Evolutionary conservation across 176 grass and related monocot genomes (phyloP).

Genomic region (Zea mays): DNA sequence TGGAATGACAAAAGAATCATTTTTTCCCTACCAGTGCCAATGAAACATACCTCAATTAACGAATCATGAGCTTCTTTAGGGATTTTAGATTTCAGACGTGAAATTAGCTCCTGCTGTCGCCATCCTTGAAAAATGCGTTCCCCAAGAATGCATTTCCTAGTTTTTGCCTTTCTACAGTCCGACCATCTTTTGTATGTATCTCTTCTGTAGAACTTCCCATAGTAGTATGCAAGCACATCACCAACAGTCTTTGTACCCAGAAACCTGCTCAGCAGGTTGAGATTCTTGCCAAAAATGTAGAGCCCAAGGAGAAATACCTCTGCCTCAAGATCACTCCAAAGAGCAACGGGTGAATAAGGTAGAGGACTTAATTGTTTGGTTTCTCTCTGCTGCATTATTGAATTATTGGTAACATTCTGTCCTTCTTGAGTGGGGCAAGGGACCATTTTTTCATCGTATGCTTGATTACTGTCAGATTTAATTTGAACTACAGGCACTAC

Average conservation of each 20-base stretch:
- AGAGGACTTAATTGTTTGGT: constrained; percentile 43
- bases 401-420: constrained; percentile 15
- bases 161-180: constrained; percentile 59
- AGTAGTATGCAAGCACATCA: constrained; percentile 69
- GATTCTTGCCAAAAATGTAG: constrained; percentile 89
- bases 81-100: constrained; percentile 59
- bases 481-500: constrained; percentile 15
- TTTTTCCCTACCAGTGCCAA: background rate
- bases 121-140: constrained; percentile 77
- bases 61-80: constrained; percentile 58
- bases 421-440: constrained; percentile 29
- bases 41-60: constrained; percentile 65
- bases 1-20: constrained; percentile 16
- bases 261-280: constrained; percentile 55
- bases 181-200: constrained; percentile 50
- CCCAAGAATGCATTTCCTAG: constrained; percentile 77
- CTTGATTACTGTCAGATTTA: constrained; percentile 31
- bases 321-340: constrained; percentile 63
- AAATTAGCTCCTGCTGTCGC: constrained; percentile 71
- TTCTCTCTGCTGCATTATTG: constrained; percentile 29
- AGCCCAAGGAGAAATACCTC: constrained; percentile 77
- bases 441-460: constrained; percentile 14
- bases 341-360: constrained; percentile 45
- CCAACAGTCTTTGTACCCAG: constrained; percentile 61
- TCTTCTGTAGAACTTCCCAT: constrained; percentile 68